phyloP scores from a whole-genome alignment of 371 early-diverging fungal genomes.

The Rhizomucor miehei region DNA sequence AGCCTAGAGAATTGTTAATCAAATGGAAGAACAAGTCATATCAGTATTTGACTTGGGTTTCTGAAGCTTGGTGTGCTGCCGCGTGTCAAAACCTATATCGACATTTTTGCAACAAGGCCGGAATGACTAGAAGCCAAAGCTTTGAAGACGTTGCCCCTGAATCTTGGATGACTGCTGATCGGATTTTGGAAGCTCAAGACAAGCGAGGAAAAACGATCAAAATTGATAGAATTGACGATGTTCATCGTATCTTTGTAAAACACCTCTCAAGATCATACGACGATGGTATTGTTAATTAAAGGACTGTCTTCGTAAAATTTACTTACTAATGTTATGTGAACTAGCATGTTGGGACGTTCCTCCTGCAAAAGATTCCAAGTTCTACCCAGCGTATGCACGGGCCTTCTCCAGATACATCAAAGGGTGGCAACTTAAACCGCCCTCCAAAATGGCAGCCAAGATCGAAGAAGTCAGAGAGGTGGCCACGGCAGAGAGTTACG shows the following conservation, averaged over 20 bases:
- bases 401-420: slow-evolving; percentile 30
- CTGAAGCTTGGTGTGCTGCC: slow-evolving; percentile 39
- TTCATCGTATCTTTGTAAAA: slow-evolving; percentile 40
- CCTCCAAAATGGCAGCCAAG: slow-evolving; percentile 33
- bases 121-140: slow-evolving; percentile 5
- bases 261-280: slow-evolving; percentile 46
- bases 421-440: slow-evolving; percentile 34
- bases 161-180: slow-evolving; percentile 45
- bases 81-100: slow-evolving; percentile 18
- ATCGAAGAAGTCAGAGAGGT: slow-evolving; percentile 28
- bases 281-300: slow-evolving; percentile 30
- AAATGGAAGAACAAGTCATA: slow-evolving; percentile 59
- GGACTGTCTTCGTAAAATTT: neutral
- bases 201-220: slow-evolving; percentile 17
- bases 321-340: neutral
- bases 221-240: neutral
- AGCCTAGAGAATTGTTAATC: slow-evolving; percentile 24
- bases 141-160: slow-evolving; percentile 22
- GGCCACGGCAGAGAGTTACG: slow-evolving; percentile 23
- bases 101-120: slow-evolving; percentile 21
- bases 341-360: slow-evolving; percentile 37
- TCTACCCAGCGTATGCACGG: slow-evolving; percentile 37
- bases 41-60: slow-evolving; percentile 58
- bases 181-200: slow-evolving; percentile 45
- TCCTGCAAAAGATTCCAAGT: slow-evolving; percentile 21